Base-by-base conservation (phyloP, 805 yeast genomes). In the Saturnispora silvae region DNA sequence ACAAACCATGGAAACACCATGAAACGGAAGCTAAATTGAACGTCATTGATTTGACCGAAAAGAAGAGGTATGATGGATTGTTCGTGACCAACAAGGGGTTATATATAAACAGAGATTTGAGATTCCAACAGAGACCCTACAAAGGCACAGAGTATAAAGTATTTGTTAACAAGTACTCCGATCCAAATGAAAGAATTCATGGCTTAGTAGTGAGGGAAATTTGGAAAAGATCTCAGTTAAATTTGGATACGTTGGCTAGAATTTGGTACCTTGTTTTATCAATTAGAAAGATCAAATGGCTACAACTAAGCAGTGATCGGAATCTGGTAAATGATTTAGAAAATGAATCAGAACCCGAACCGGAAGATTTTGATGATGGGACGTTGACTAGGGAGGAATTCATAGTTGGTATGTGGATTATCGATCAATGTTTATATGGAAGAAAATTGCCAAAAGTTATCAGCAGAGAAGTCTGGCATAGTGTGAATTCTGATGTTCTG, bases 321-420 rank as follows among this genome's bases (percentile, higher is more conserved):
- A n/a, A n/a, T n/a, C n/a, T n/a, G n/a, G n/a, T n/a, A n/a, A n/a
- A n/a, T n/a, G 29, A 25, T 20, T 20, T 18, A 7, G 35, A 35
- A 4, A 23, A 33, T 23, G 27, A 31, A n/a, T 13, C 9, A 17
- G 20, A 19, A 4, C 26, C 30, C 6, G 10, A 28, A 18, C 30
- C 35, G 8, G 65, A 70, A 25, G 35, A 35, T 29, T 85, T 71
- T 80, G 48, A 63, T 32, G 92, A 81, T 53, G 94, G 95, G 0
- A 72, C 82, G 1, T 61, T 92, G 38, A 80, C 77, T 46, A 72
- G 83, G 43, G 78, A 76, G 26, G 89, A 87, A 45, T 92, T 92
- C 50, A 61, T 89, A 23, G 89, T 87, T n/a, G 98, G 98, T 0
- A 87, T 83, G 81, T 92, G 98, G 98, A 59, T 87, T 4, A 87